Conservation (phyloP, 148 eudicot species). For the Bassia scoparia region DNA sequence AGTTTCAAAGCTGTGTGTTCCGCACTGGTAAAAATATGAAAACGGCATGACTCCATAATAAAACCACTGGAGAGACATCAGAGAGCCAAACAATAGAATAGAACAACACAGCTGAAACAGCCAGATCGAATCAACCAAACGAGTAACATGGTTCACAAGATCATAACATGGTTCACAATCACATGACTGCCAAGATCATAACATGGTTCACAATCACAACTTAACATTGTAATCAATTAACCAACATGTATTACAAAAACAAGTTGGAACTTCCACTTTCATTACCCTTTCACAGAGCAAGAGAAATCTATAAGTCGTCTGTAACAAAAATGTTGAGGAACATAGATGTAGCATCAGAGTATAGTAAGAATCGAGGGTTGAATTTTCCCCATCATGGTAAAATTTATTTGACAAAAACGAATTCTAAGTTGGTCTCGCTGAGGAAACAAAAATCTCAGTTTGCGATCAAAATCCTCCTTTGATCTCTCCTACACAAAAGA, state of each 20-base stretch:
- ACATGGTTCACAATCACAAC: too few species aligned
- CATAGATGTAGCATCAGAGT: slow-evolving; percentile 11
- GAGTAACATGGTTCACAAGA: too few species aligned
- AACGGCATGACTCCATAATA: too few species aligned
- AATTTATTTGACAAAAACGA: slow-evolving; percentile 27
- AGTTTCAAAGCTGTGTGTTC: too few species aligned
- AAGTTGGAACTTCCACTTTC: neutral
- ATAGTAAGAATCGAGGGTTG: slow-evolving; percentile 2
- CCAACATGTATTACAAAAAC: neutral
- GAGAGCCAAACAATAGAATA: too few species aligned
- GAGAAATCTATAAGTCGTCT: neutral
- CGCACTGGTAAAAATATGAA: too few species aligned
- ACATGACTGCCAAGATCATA: too few species aligned
- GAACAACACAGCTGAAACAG: too few species aligned
- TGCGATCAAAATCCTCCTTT: slow-evolving; percentile 15
- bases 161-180: too few species aligned
- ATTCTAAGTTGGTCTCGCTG: slow-evolving; percentile 10
- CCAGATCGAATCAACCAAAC: too few species aligned
- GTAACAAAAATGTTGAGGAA: slow-evolving; percentile 13
- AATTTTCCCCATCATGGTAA: neutral
- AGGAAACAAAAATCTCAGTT: slow-evolving; percentile 21
- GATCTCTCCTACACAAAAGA: slow-evolving; percentile 21
- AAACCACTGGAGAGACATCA: too few species aligned
- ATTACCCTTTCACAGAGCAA: neutral
- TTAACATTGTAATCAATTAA: neutral